Evolutionary conservation across 2,329 filamentous ascomycete genomes (phyloP).

Genomic region (Monosporascus sp.): DNA sequence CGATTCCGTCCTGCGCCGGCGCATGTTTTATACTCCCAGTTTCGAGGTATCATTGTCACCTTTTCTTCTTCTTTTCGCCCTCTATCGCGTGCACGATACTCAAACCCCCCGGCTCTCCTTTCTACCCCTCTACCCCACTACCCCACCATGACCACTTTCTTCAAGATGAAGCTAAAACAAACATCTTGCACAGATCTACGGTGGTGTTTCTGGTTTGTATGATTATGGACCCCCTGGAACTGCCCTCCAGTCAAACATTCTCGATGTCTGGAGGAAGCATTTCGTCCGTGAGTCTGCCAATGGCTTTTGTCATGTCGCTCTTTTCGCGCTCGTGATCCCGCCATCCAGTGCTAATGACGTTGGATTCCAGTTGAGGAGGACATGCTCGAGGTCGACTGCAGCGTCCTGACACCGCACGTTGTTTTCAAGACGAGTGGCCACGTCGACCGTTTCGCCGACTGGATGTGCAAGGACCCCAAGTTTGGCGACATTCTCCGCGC

Average conservation of each 20-base stretch:
- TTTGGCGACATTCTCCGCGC: slow-evolving; percentile 94
- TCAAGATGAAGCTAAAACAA: background rate
- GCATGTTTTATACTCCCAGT: slow-evolving; percentile 89
- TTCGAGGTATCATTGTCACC: slow-evolving; percentile 54
- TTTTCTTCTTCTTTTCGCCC: background rate
- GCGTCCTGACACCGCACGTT: slow-evolving; percentile 85
- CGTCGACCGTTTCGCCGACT: slow-evolving; percentile 96
- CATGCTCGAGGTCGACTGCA: slow-evolving; percentile 94
- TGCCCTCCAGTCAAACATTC: slow-evolving; percentile 78
- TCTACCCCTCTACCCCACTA: background rate
- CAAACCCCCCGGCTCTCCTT: background rate
- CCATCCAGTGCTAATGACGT: slow-evolving; percentile 58
- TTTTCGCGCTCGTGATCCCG: slow-evolving; percentile 24
- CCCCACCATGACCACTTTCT: background rate
- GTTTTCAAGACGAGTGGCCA: slow-evolving; percentile 95
- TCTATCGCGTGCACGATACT: background rate
- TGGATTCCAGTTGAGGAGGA: slow-evolving; percentile 63
- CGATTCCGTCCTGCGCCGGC: slow-evolving; percentile 80
- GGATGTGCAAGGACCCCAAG: slow-evolving; percentile 99
- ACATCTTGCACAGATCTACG: slow-evolving; percentile 58
- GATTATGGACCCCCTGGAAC: slow-evolving; percentile 91
- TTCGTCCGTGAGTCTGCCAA: slow-evolving; percentile 53
- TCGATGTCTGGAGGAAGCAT: slow-evolving; percentile 88
- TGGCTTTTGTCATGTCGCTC: slow-evolving; percentile 61
- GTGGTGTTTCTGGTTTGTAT: slow-evolving; percentile 81